phyloP scores from a whole-genome alignment of 176 grass and related monocot species.

The Stipa capillata region DNA sequence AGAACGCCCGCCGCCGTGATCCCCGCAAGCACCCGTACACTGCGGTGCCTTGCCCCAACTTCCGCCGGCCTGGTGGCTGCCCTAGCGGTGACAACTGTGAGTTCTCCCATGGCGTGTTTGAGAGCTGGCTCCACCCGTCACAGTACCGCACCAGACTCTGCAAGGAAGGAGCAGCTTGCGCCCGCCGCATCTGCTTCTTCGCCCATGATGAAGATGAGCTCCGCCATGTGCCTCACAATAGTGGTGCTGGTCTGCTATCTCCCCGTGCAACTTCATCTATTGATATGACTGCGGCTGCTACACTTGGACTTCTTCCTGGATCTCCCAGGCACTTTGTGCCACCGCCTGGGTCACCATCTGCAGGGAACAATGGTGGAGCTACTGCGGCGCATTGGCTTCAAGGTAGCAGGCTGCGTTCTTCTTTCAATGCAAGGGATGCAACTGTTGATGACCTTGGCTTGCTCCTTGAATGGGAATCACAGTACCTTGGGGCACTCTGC shows the following conservation, averaged over 20 bases:
- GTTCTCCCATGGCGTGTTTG: slow-evolving; percentile 85
- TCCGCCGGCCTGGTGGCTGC: slow-evolving; percentile 67
- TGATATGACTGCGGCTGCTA: slow-evolving; percentile 61
- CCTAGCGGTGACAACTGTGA: slow-evolving; percentile 65
- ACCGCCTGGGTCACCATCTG: slow-evolving; percentile 58
- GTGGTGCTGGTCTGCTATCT: slow-evolving; percentile 46
- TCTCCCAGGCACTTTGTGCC: slow-evolving; percentile 40
- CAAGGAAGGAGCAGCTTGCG: slow-evolving; percentile 65
- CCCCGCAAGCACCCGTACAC: slow-evolving; percentile 74
- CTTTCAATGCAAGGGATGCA: slow-evolving; percentile 78
- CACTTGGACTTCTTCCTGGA: slow-evolving; percentile 47
- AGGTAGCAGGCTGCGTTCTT: slow-evolving; percentile 70
- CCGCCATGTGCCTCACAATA: slow-evolving; percentile 58
- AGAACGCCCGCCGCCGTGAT: slow-evolving; percentile 80
- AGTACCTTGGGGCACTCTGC: slow-evolving; percentile 62
- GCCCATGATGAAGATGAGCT: slow-evolving; percentile 79
- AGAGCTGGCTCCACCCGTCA: slow-evolving; percentile 91
- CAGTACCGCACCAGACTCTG: slow-evolving; percentile 93
- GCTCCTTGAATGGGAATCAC: slow-evolving; percentile 53
- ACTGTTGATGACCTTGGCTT: slow-evolving; percentile 47
- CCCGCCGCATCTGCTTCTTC: slow-evolving; percentile 83
- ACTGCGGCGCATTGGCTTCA: slow-evolving; percentile 40
- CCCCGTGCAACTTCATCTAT: slow-evolving; percentile 62
- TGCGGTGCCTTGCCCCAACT: slow-evolving; percentile 80
- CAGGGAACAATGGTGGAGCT: slow-evolving; percentile 22